Base-by-base conservation (phyloP, 2,329 filamentous ascomycete genomes). In the Colletotrichum eleusines region DNA sequence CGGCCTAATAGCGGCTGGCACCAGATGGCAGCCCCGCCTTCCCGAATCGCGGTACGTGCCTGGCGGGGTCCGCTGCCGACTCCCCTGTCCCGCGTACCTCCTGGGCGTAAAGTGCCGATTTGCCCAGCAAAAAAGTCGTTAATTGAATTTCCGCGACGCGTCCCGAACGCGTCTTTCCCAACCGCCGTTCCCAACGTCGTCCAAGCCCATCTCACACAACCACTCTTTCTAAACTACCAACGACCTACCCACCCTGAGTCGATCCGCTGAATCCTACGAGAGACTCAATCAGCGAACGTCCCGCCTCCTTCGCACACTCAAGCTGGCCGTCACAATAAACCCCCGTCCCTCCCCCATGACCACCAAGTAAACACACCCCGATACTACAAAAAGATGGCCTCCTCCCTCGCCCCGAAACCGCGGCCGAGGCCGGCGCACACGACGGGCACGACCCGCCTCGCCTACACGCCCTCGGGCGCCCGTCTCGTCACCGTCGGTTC, bases 401-500 rank as follows among this genome's bases (percentile, higher is more conserved):
- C 81, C 3, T 79, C 81, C 66, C 78, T 81, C 73, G 79, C 79
- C 58, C 79, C 80, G 31, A 86, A 88, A 74, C 84, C 90, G 58
- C 86, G 90, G 76, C 88, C 89, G 68, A 85, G 91, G 72, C 91
- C 91, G n/a, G 89, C 89, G 9, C 89, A 99, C 81, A 95, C 94
- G 3, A 91, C 93, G 64, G 97, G 97, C 73, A 89, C 90, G 68
- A 98, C 97, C 2, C 94, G 91, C 76, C 90, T 97, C 75, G 89
- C 92, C 73, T 98, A 98, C 82, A 98, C 95, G 0, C 93, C 94
- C 8, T 91, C 97, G 80, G 96, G 97, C 73, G 88, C 88, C 75
- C 93, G 92, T 76, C 87, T 99, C 69, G 90, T 98, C 74, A 98
- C 96, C 14, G 95, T 94, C 72, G 96, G 96, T 74, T 92, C 94